Percentiles rank a stretch among this genome's conserved stretches.
Evolutionary conservation across 2,329 filamentous ascomycete species (phyloP).

Genomic region (Colletotrichum chlorophyti): DNA sequence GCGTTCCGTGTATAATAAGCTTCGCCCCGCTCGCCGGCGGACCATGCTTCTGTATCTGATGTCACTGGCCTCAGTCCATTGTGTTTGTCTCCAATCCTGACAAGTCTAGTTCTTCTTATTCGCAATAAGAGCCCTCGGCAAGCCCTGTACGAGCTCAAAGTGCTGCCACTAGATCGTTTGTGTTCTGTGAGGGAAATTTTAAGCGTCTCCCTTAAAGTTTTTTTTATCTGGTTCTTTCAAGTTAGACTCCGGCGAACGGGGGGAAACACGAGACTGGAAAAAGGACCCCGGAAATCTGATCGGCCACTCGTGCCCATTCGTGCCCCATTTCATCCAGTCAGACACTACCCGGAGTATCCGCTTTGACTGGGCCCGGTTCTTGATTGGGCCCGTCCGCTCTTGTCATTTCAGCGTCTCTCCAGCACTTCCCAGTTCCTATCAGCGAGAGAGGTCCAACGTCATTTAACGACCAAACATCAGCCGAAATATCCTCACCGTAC

Average conservation of each 20-base stretch:
- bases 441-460: constrained; percentile 24
- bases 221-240: constrained; percentile 8
- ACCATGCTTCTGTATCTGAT: constrained; percentile 25
- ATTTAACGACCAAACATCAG: constrained; percentile 29
- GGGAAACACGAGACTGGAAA: neutral
- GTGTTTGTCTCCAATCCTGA: neutral
- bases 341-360: constrained; percentile 27
- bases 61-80: constrained; percentile 20
- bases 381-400: constrained; percentile 26
- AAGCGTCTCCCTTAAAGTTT: neutral
- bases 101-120: neutral
- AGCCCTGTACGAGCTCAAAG: no score
- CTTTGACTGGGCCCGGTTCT: constrained; percentile 25
- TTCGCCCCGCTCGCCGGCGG: constrained; percentile 24
- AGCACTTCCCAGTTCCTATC: constrained; percentile 27
- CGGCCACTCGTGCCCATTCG: constrained; percentile 20
- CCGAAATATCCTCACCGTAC: constrained; percentile 23
- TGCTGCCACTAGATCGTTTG: no score
- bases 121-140: no score
- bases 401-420: constrained; percentile 25
- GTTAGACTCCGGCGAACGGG: neutral
- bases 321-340: constrained; percentile 24
- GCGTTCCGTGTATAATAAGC: constrained; percentile 23
- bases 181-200: no score
- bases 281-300: constrained; percentile 28